These are phyloP conservation scores for Glebionis coronaria DNA, from an alignment of 129 eudicot species.

Conservation along the genomic window DNA sequence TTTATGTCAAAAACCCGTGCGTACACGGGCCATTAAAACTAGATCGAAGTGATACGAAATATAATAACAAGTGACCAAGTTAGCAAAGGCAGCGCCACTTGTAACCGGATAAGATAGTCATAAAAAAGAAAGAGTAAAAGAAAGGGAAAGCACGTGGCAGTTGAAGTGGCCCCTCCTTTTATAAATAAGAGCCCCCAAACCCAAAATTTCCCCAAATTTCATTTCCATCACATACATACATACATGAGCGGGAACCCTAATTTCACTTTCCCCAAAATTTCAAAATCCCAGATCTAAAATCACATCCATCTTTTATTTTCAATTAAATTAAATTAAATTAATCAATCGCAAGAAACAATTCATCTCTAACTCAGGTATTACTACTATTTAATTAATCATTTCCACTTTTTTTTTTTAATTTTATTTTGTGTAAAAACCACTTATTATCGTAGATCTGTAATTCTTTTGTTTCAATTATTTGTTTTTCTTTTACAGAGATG, in stretches of 20 bases:
- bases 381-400: neutral
- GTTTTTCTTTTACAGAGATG: constrained; percentile 40
- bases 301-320: neutral
- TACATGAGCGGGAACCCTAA: constrained; percentile 36
- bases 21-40: no score
- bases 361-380: constrained; percentile 53
- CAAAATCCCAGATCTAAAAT: constrained; percentile 24
- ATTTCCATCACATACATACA: no score
- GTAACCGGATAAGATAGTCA: neutral
- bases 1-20: no score
- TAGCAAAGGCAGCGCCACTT: neutral
- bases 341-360: neutral
- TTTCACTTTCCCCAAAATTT: constrained; percentile 19
- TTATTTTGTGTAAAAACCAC: no score
- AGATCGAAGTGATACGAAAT: no score
- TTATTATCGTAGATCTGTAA: neutral
- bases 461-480: neutral
- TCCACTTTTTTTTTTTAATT: neutral
- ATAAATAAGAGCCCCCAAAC: neutral
- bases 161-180: neutral
- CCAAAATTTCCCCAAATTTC: constrained; percentile 1
- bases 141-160: neutral
- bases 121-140: neutral
- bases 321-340: no score
- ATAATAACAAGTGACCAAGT: no score